Percentiles rank a stretch among this genome's conserved stretches.
phyloP scores from a whole-genome alignment of 139 green algal species.

The Penium margaritaceum region DNA sequence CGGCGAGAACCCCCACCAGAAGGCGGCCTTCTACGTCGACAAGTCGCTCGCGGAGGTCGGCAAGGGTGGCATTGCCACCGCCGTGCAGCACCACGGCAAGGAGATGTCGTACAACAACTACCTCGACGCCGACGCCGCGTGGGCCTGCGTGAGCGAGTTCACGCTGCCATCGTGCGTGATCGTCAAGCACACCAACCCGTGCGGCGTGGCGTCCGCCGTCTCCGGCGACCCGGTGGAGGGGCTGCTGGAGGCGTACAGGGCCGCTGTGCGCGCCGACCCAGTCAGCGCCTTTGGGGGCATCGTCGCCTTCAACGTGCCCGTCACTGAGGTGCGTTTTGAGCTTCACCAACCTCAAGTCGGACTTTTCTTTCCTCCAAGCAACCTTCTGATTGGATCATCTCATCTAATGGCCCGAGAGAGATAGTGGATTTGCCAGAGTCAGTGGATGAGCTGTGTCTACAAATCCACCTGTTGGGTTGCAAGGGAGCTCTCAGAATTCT shows the following conservation, averaged over 20 bases:
- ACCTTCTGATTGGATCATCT: too few species aligned
- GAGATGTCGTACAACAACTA: conserved; percentile 99
- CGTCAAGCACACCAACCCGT: conserved; percentile 99
- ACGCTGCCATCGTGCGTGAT: conserved; percentile 82
- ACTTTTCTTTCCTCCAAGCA: too few species aligned
- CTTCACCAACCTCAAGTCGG: too few species aligned
- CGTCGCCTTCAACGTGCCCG: conserved; percentile 89
- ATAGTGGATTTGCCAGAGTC: too few species aligned
- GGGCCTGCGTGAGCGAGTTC: conserved; percentile 67
- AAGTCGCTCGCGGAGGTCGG: conserved; percentile 67
- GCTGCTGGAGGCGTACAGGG: conserved; percentile 83
- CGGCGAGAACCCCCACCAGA: conserved; percentile 96
- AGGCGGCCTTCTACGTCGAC: conserved; percentile 93
- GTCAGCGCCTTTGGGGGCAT: conserved; percentile 95
- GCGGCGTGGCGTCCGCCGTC: conserved; percentile 64
- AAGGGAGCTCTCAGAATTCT: too few species aligned
- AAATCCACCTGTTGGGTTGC: too few species aligned
- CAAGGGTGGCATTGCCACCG: conserved; percentile 72
- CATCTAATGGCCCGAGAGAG: too few species aligned
- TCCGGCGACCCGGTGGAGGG: conserved; percentile 50
- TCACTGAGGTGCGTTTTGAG: conserved; percentile 44
- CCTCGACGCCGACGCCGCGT: conserved; percentile 83
- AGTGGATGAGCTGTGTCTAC: too few species aligned
- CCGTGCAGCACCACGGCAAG: conserved; percentile 90
- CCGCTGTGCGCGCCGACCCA: conserved; percentile 86